phyloP scores from a whole-genome alignment of 768 basidiomycete species.

The Lactarius deliciosus region DNA sequence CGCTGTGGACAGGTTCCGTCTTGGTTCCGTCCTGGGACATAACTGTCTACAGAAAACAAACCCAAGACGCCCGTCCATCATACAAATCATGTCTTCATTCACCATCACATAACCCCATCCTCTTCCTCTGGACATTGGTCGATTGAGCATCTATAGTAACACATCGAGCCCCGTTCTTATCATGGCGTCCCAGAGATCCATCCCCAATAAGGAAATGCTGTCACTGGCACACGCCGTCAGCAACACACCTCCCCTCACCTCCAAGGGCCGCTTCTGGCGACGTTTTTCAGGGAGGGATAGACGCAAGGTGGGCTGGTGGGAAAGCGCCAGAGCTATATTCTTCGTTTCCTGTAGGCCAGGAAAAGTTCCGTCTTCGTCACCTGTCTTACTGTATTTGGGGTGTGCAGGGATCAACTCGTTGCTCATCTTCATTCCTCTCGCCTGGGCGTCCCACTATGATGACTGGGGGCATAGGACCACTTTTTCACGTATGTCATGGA shows the following conservation, averaged over 20 bases:
- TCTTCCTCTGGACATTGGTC: not conserved
- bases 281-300: slow-evolving; percentile 24
- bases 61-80: not conserved
- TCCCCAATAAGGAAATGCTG: not conserved
- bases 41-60: not conserved
- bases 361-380: not conserved
- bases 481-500: slow-evolving; percentile 31
- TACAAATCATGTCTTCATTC: not conserved
- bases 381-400: not conserved
- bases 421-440: slow-evolving; percentile 32
- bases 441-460: slow-evolving; percentile 35
- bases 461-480: slow-evolving; percentile 23
- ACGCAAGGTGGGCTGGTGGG: slow-evolving; percentile 15
- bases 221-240: not conserved
- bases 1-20: not conserved
- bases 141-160: too few species aligned
- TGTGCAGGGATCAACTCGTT: slow-evolving; percentile 32
- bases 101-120: not conserved
- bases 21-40: not conserved
- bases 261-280: slow-evolving; percentile 9
- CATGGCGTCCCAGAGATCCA: not conserved
- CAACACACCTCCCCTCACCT: too few species aligned
- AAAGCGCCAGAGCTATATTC: slow-evolving; percentile 18
- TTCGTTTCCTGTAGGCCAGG: slow-evolving; percentile 23
- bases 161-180: too few species aligned